Evolutionary conservation across 768 basidiomycete species (phyloP).

Genomic region (Russula griseocarnosa): DNA sequence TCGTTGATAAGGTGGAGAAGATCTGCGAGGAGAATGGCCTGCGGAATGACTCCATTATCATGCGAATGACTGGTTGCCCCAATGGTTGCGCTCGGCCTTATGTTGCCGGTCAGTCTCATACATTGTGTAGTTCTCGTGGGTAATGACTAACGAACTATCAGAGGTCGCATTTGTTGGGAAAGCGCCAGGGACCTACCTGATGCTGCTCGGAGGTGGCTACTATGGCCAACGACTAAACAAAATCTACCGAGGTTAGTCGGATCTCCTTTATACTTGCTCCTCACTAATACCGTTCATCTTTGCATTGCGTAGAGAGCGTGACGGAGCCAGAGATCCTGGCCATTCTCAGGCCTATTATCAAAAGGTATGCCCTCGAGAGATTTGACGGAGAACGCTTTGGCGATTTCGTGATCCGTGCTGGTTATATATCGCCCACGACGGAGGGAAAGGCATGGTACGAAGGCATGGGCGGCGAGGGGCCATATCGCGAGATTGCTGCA

Average conservation of each 20-base stretch:
- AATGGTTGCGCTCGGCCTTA: slow-evolving; percentile 94
- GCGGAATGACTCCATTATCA: slow-evolving; percentile 90
- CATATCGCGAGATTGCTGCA: slow-evolving; percentile 40
- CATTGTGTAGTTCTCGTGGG: background rate
- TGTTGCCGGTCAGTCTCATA: slow-evolving; percentile 58
- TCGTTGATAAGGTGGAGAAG: slow-evolving; percentile 92
- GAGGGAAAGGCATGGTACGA: slow-evolving; percentile 88
- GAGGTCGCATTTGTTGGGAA: slow-evolving; percentile 98
- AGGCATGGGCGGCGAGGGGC: slow-evolving; percentile 72
- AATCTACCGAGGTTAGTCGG: slow-evolving; percentile 72
- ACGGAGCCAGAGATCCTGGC: slow-evolving; percentile 89
- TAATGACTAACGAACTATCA: slow-evolving; percentile 32
- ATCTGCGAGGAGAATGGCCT: slow-evolving; percentile 92
- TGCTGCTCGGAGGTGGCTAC: slow-evolving; percentile 96
- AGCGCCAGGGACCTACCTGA: slow-evolving; percentile 85
- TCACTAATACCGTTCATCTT: background rate
- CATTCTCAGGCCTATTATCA: slow-evolving; percentile 91
- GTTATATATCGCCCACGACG: slow-evolving; percentile 83
- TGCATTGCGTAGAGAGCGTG: slow-evolving; percentile 59
- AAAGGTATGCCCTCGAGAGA: slow-evolving; percentile 84
- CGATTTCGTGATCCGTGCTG: slow-evolving; percentile 89
- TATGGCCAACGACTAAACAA: slow-evolving; percentile 94
- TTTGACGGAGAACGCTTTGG: slow-evolving; percentile 88
- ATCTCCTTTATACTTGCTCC: background rate
- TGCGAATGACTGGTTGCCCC: slow-evolving; percentile 98